Conservation (phyloP, 2,329 filamentous ascomycete genomes). For the Hysterium pulicare region DNA sequence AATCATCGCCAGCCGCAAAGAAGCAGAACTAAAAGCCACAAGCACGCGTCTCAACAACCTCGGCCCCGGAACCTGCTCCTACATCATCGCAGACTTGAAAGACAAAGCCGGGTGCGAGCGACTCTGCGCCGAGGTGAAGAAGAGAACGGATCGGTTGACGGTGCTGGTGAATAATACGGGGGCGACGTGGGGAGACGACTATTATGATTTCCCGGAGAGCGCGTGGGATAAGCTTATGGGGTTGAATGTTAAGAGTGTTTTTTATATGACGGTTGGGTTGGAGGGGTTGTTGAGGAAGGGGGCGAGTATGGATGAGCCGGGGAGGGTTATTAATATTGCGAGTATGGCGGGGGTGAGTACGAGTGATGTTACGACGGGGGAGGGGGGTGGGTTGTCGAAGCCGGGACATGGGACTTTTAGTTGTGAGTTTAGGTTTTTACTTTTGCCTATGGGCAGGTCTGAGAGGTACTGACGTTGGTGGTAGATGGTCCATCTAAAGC, state of each 20-base stretch:
- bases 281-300: conserved; percentile 48
- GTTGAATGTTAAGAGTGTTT: conserved; percentile 54
- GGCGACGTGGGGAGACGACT: conserved; percentile 54
- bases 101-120: conserved; percentile 50
- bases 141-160: conserved; percentile 42
- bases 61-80: conserved; percentile 50
- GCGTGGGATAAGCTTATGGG: conserved; percentile 58
- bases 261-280: conserved; percentile 46
- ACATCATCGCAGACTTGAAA: conserved; percentile 52
- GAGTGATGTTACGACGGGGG: conserved; percentile 44
- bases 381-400: conserved; percentile 52
- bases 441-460: background rate
- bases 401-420: conserved; percentile 52
- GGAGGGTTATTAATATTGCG: conserved; percentile 53
- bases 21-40: conserved; percentile 48
- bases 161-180: conserved; percentile 54
- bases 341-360: conserved; percentile 47
- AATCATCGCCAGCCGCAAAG: conserved; percentile 54
- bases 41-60: conserved; percentile 48
- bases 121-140: conserved; percentile 48
- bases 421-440: conserved; percentile 26
- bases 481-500: conserved; percentile 51
- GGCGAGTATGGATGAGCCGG: conserved; percentile 41
- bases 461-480: background rate
- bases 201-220: conserved; percentile 56